Percentiles rank a stretch among this genome's conserved stretches.
Conservation (phyloP, 2,329 filamentous ascomycete genomes). For the Pyricularia sp. region DNA sequence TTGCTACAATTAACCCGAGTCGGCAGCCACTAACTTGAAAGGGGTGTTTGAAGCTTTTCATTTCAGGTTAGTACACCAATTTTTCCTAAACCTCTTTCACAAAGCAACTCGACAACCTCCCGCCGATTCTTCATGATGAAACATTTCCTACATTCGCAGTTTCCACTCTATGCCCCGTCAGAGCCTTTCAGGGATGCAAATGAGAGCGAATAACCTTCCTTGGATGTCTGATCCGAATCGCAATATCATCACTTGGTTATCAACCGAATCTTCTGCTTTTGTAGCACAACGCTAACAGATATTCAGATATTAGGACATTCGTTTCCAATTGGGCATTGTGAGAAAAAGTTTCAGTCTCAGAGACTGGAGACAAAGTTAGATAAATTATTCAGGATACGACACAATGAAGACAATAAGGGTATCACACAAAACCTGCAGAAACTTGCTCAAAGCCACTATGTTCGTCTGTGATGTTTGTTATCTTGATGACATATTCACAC, state of each 20-base stretch:
- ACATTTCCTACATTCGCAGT: slow-evolving; percentile 72
- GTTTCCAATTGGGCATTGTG: background rate
- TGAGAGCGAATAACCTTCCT: slow-evolving; percentile 57
- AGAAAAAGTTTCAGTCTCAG: background rate
- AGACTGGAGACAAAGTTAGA: background rate
- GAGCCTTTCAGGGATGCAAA: slow-evolving; percentile 54
- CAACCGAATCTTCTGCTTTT: background rate
- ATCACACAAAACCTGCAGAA: background rate
- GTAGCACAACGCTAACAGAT: slow-evolving; percentile 5
- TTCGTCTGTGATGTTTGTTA: background rate
- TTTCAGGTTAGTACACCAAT: slow-evolving; percentile 18
- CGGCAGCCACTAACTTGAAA: background rate
- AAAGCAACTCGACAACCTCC: slow-evolving; percentile 5
- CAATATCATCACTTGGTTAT: background rate
- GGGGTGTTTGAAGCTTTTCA: background rate
- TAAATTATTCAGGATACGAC: background rate
- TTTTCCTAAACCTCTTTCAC: background rate
- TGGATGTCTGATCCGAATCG: slow-evolving; percentile 46
- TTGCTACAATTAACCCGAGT: background rate
- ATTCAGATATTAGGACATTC: background rate
- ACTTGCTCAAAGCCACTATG: background rate
- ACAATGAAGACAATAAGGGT: background rate
- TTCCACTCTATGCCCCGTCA: slow-evolving; percentile 56
- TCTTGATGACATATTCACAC: background rate
- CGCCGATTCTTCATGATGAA: slow-evolving; percentile 47